A percentile compares a stretch with the other conserved stretches of the same genome.
phyloP scores from a whole-genome alignment of 352 stramenopile species.

The Pythium volutum region DNA sequence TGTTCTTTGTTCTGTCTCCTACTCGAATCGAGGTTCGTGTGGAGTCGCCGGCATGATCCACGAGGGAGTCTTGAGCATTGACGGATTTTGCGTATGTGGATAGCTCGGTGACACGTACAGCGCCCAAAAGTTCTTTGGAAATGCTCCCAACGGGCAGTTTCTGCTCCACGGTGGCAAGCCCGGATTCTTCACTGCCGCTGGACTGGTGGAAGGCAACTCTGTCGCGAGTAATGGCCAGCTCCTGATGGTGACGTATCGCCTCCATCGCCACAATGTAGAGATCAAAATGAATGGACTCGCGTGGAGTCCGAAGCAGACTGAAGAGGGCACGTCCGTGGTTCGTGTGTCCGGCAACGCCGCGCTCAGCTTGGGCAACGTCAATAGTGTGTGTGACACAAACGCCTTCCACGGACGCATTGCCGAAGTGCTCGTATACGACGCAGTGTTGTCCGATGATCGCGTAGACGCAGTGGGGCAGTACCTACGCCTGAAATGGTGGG shows the following conservation, averaged over 20 bases:
- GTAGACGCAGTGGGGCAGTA: constrained; percentile 40
- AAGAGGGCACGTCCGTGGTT: constrained; percentile 13
- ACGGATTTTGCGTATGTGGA: neutral
- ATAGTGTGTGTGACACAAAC: constrained; percentile 49
- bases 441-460: constrained; percentile 32
- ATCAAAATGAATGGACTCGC: constrained; percentile 32
- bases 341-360: constrained; percentile 45
- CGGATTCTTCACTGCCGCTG: constrained; percentile 46
- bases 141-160: constrained; percentile 66
- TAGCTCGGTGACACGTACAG: constrained; percentile 37
- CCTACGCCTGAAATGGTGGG: constrained; percentile 49
- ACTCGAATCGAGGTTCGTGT: constrained; percentile 39
- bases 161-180: constrained; percentile 54
- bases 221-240: constrained; percentile 26
- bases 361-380: constrained; percentile 55
- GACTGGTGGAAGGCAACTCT: constrained; percentile 35
- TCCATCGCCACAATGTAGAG: constrained; percentile 38
- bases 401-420: constrained; percentile 55
- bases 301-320: constrained; percentile 22
- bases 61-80: neutral
- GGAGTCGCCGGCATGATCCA: neutral
- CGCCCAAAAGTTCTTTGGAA: constrained; percentile 68
- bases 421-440: constrained; percentile 54
- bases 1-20: constrained; percentile 60
- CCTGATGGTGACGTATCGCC: constrained; percentile 42